A percentile compares a stretch with the other conserved stretches of the same genome.
Evolutionary conservation across 208 protist genomes (phyloP).

Genomic region (Acanthamoeba culbertsoni): DNA sequence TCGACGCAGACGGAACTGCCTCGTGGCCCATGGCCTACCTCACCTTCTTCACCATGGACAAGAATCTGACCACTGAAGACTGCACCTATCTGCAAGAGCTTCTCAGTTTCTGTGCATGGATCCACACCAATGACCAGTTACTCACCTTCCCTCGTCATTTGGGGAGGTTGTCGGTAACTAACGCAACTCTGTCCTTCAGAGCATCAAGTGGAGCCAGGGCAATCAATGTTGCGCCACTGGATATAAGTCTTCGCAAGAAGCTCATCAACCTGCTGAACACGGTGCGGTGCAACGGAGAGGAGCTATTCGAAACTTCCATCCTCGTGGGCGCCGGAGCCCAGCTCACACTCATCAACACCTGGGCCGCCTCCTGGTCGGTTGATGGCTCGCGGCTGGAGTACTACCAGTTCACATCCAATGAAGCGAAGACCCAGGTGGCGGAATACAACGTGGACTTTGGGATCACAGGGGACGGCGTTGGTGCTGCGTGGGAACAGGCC

Average conservation of each 20-base stretch:
- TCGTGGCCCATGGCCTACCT: conserved; percentile 16
- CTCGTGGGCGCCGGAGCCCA: not conserved
- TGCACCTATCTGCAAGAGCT: not conserved
- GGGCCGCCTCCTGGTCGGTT: not conserved
- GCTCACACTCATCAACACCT: not conserved
- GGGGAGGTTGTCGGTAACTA: not conserved
- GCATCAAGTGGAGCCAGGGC: not conserved
- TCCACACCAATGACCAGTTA: conserved; percentile 14
- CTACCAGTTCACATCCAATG: not conserved
- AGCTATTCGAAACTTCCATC: not conserved
- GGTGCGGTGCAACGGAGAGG: not conserved
- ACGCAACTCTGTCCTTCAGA: not conserved
- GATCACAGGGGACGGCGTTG: not conserved
- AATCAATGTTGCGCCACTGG: not conserved
- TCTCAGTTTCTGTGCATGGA: not conserved
- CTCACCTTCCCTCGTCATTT: not conserved
- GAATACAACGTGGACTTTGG: not conserved
- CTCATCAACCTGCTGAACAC: not conserved
- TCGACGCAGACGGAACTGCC: not conserved
- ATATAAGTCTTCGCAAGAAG: not conserved
- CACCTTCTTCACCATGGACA: not conserved
- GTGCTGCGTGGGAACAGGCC: not conserved
- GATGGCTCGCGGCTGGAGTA: not conserved
- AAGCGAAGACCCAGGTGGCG: not conserved
- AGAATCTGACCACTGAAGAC: not conserved